These are phyloP conservation scores for Phytophthora aleatoria DNA, from an alignment of 352 stramenopile genomes.

Conservation along the genomic window DNA sequence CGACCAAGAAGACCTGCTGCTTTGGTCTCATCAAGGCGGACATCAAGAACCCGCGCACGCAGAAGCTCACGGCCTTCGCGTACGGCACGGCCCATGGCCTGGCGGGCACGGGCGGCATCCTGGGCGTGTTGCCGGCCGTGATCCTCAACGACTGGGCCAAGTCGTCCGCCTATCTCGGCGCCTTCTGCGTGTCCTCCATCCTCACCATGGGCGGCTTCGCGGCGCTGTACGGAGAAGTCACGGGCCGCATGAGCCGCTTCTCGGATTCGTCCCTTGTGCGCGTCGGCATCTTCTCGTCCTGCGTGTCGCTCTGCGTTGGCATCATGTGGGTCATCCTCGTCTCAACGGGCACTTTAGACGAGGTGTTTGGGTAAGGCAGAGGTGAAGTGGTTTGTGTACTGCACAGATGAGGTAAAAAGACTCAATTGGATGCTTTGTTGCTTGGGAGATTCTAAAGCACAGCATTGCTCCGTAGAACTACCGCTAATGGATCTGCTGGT, in stretches of 20 bases:
- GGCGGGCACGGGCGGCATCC: slow-evolving; percentile 63
- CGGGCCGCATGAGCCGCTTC: slow-evolving; percentile 61
- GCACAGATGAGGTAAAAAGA: slow-evolving; percentile 4
- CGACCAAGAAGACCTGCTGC: slow-evolving; percentile 39
- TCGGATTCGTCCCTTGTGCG: slow-evolving; percentile 60
- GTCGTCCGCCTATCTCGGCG: slow-evolving; percentile 77
- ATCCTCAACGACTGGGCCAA: slow-evolving; percentile 79
- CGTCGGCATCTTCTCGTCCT: slow-evolving; percentile 69
- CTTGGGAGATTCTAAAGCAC: too few relatives aligned
- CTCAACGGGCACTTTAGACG: slow-evolving; percentile 67
- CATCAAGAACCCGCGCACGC: slow-evolving; percentile 62
- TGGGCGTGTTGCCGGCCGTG: slow-evolving; percentile 88
- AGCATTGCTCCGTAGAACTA: too few relatives aligned
- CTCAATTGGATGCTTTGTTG: neutral
- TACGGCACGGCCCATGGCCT: slow-evolving; percentile 90
- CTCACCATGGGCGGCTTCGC: slow-evolving; percentile 90
- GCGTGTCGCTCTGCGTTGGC: slow-evolving; percentile 68
- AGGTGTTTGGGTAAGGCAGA: slow-evolving; percentile 57
- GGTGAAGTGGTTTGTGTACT: neutral
- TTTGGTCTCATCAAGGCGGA: slow-evolving; percentile 47
- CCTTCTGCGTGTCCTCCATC: slow-evolving; percentile 88
- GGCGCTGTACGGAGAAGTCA: slow-evolving; percentile 75
- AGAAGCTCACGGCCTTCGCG: slow-evolving; percentile 73
- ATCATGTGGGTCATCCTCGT: slow-evolving; percentile 75
- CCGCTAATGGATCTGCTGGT: too few relatives aligned